Evolutionary conservation across 192 early-diverging fungal genomes (phyloP).

Genomic region (Gaertneriomyces semiglobifer): DNA sequence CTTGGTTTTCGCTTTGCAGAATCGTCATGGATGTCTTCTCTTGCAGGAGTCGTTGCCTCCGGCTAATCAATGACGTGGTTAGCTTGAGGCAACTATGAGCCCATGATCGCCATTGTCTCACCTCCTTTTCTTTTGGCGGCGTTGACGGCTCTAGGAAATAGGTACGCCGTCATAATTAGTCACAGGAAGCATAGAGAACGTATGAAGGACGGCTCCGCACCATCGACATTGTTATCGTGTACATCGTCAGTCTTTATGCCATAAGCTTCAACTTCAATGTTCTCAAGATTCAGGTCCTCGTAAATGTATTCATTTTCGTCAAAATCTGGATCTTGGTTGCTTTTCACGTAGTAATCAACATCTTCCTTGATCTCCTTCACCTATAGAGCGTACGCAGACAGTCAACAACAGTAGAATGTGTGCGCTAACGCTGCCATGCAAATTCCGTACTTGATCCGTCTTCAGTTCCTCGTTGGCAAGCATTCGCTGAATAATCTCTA

Average conservation of each 20-base stretch:
- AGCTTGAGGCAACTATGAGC: not conserved
- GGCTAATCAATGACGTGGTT: not conserved
- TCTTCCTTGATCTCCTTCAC: constrained; percentile 81
- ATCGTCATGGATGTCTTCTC: constrained; percentile 13
- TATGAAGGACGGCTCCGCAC: not conserved
- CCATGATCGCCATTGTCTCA: not conserved
- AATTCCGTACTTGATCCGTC: constrained; percentile 68
- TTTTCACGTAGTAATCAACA: constrained; percentile 88
- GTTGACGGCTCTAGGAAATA: constrained; percentile 24
- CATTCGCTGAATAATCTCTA: constrained; percentile 91
- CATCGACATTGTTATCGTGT: constrained; percentile 35
- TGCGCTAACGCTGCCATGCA: constrained; percentile 1
- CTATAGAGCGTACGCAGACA: constrained; percentile 33
- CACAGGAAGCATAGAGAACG: not conserved
- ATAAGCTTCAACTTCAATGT: constrained; percentile 87
- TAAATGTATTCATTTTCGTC: constrained; percentile 92
- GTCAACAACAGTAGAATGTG: constrained; percentile 5
- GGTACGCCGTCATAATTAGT: too few species aligned
- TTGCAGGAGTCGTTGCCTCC: constrained; percentile 11
- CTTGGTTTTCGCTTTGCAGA: constrained; percentile 4
- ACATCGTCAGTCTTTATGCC: constrained; percentile 71
- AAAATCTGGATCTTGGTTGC: constrained; percentile 88
- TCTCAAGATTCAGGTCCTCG: constrained; percentile 87
- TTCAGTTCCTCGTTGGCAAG: constrained; percentile 88
- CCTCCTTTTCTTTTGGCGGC: constrained; percentile 33